Evolutionary conservation across 805 yeast species (phyloP), one percentile per base, ranked within the genome.

Genomic region (Candida mattraensis): DNA sequence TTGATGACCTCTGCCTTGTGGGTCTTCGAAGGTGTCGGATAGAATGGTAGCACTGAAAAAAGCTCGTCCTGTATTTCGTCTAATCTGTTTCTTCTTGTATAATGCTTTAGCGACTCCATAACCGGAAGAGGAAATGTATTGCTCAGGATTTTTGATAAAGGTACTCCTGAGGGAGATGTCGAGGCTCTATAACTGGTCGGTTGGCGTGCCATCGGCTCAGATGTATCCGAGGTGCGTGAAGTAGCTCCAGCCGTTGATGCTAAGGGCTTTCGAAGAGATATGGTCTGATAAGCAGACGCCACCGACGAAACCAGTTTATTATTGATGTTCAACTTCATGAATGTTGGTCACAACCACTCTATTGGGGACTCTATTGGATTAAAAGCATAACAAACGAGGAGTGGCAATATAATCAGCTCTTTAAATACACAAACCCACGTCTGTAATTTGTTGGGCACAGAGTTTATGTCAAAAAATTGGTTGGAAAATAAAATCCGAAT

Each of bases 151-250:
- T 75, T 73, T 15, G 64, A 56, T 5, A 82, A 42, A 0, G 88
- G 87, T 0, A 81, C 71, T 0, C 87, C 85, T 0, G 81, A 69
- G 1, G 89, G 89, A 16, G 82, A 77, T 0, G 81, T 78, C 0
- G 87, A 69, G 17, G 79, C 53, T 40, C 60, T 70, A 47, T 76
- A 77, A 2, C 44, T 33, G 8, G 37, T 24, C 5, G 27, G 10
- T 11, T 24, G 19, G 5, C n/a, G n/a, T n/a, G 11, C 7, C 13
- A 8, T 8, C 27, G 7, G 7, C n/a, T 28, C 26, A 9, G 37
- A 32, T 2, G 10, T 18, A n/a, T 27, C 9, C 3, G 33, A 29
- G 13, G n/a, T 12, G 3, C 30, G 23, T 7, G 41, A 27, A 19
- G 18, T 32, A 14, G 34, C 39, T 7, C 15, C 18, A 19, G 20